Base-by-base conservation (phyloP, 225 moss, liverwort and hornwort genomes). In the Thuidium tamariscinum region DNA sequence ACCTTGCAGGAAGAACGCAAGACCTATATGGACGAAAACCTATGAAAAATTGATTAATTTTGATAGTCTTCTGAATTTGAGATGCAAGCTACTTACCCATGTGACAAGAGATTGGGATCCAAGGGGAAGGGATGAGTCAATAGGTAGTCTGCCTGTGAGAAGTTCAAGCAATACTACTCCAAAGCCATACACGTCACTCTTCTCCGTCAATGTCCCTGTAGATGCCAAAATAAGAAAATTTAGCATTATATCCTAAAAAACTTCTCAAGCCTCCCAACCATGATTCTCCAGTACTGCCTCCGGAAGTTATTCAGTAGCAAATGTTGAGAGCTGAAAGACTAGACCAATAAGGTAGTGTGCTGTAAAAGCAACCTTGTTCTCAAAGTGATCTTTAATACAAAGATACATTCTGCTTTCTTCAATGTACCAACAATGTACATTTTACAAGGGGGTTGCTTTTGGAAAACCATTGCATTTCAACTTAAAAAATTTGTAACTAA, bases 121-220 rank as follows among this genome's bases (percentile, higher is more conserved):
- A 15, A 76, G 72, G 30, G 93, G 95, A 32, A 90, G 80, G 11
- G 94, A 92, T 14, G 82, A 51, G 86, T 95, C 94, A 29, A 95
- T 77, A 21, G 95, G 94, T 25, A 89, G 87, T 84, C 91, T 91
- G 86, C 95, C 94, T 82, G 94, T 94, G 16, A 95, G 89, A 70
- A 95, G 89, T 84, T 94, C 95, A 81, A 95, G 91, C 36, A 95
- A 85, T 15, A 93, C 94, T 22, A 95, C 93, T 81, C 95, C 95
- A 55, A 95, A 95, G 16, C 93, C 94, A 84, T 94, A 95, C 11
- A 95, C 95, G 86, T 95, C 94, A 62, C 93, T 92, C 85, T 95
- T 95, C 67, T 94, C 93, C 11, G 95, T 95, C 83, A 95, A 85
- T 9, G 85, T 83, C 51, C 95, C 95, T 95, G 86, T 10, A 84